These are phyloP conservation scores for Phytopythium mirpurense DNA, from an alignment of 352 stramenopile species.

Conservation along the genomic window DNA sequence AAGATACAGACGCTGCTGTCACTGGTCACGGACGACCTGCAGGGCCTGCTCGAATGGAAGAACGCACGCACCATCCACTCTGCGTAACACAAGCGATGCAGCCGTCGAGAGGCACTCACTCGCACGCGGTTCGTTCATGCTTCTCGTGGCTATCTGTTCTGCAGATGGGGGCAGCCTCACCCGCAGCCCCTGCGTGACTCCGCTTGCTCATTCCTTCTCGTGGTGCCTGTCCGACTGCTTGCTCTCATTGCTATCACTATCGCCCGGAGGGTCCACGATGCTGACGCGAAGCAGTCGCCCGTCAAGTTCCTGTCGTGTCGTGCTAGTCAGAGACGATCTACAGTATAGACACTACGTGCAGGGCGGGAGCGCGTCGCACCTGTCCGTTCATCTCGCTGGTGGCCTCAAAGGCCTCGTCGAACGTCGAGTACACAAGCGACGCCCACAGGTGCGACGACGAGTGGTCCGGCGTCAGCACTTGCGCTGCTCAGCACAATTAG, in stretches of 20 bases:
- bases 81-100: background rate
- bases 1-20: slow-evolving; percentile 52
- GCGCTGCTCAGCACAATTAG: slow-evolving; percentile 11
- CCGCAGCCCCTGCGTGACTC: background rate
- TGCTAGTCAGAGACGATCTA: background rate
- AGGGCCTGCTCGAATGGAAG: slow-evolving; percentile 73
- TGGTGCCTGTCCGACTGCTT: background rate
- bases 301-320: slow-evolving; percentile 45
- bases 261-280: slow-evolving; percentile 47
- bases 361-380: slow-evolving; percentile 7
- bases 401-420: slow-evolving; percentile 67
- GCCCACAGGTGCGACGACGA: slow-evolving; percentile 64
- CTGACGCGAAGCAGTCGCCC: slow-evolving; percentile 70
- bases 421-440: slow-evolving; percentile 51
- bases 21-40: slow-evolving; percentile 67
- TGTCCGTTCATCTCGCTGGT: slow-evolving; percentile 79
- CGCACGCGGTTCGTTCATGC: background rate
- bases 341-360: too few relatives aligned
- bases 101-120: background rate
- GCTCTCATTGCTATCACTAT: background rate
- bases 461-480: slow-evolving; percentile 48
- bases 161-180: background rate
- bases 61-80: slow-evolving; percentile 57
- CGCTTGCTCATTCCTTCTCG: background rate
- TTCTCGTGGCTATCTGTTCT: background rate